Conservation (phyloP, 345 rosid species). For the Brassica incana region DNA sequence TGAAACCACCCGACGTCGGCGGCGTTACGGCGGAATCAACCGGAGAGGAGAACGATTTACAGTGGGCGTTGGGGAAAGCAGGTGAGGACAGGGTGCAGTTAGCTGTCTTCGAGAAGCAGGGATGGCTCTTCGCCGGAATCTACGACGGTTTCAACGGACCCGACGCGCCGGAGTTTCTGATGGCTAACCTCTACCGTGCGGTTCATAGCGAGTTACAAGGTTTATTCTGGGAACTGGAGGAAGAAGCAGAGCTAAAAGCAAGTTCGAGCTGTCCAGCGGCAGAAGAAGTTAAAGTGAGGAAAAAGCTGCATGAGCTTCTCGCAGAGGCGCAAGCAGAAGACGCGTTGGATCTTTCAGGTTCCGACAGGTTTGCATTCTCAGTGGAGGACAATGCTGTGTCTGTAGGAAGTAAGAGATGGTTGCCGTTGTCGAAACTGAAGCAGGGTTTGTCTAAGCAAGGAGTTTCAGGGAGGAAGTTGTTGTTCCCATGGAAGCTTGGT, state of each 20-base stretch:
- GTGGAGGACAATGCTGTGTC: slow-evolving; percentile 78
- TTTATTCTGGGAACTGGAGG: slow-evolving; percentile 84
- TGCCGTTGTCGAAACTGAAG: slow-evolving; percentile 75
- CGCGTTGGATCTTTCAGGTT: slow-evolving; percentile 93
- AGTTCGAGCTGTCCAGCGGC: slow-evolving; percentile 29
- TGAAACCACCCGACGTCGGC: slow-evolving; percentile 11
- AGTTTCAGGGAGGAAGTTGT: slow-evolving; percentile 50
- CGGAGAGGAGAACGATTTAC: slow-evolving; percentile 57
- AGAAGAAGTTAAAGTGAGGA: slow-evolving; percentile 51
- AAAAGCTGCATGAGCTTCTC: slow-evolving; percentile 75
- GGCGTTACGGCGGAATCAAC: slow-evolving; percentile 3
- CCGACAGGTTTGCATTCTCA: slow-evolving; percentile 88
- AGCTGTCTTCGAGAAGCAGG: slow-evolving; percentile 95
- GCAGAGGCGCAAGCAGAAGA: slow-evolving; percentile 84
- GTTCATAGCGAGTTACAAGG: slow-evolving; percentile 83
- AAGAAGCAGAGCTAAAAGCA: slow-evolving; percentile 41
- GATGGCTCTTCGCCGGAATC: slow-evolving; percentile 95
- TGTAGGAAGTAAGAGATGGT: slow-evolving; percentile 76
- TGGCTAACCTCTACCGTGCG: slow-evolving; percentile 95
- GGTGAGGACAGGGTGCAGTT: slow-evolving; percentile 98
- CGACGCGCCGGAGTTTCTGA: slow-evolving; percentile 94
- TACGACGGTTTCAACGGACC: slow-evolving; percentile 99
- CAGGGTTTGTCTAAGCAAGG: slow-evolving; percentile 72
- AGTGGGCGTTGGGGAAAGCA: slow-evolving; percentile 97
- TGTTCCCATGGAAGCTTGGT: slow-evolving; percentile 82